A percentile compares a stretch with the other conserved stretches of the same genome.
These are phyloP conservation scores for Bombardia bombarda DNA, from an alignment of 495 filamentous ascomycete genomes.

Conservation along the genomic window DNA sequence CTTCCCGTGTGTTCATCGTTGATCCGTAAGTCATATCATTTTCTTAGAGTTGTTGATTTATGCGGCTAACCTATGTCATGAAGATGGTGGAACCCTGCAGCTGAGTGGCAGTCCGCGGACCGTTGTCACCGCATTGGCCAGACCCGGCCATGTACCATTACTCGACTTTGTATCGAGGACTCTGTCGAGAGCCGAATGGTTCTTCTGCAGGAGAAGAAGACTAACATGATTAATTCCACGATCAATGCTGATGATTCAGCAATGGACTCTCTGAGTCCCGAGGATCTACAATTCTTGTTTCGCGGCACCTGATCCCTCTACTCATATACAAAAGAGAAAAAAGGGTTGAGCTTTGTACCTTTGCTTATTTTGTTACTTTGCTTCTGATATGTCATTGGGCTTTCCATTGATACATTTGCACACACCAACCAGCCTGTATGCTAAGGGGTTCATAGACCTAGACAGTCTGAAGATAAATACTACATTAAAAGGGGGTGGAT, in stretches of 20 bases:
- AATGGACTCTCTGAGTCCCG: constrained; percentile 79
- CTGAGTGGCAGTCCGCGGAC: constrained; percentile 96
- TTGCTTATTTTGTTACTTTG: no score
- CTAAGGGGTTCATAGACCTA: no score
- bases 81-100: constrained; percentile 95
- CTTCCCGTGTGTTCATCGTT: constrained; percentile 87
- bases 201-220: constrained; percentile 93
- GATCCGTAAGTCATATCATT: constrained; percentile 64
- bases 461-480: no score
- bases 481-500: no score
- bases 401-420: no score
- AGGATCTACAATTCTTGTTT: constrained; percentile 94
- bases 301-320: constrained; percentile 47
- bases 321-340: no score
- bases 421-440: no score
- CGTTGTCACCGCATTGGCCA: constrained; percentile 97
- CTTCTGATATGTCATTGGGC: no score
- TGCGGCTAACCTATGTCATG: constrained; percentile 12
- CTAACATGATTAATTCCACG: constrained; percentile 89
- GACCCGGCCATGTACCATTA: constrained; percentile 87
- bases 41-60: background rate
- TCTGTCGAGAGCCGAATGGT: constrained; percentile 94
- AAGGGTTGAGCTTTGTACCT: no score
- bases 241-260: constrained; percentile 85
- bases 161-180: constrained; percentile 88